These are phyloP conservation scores for Calocybe gangraenosa DNA, from an alignment of 768 basidiomycete species.

Conservation along the genomic window DNA sequence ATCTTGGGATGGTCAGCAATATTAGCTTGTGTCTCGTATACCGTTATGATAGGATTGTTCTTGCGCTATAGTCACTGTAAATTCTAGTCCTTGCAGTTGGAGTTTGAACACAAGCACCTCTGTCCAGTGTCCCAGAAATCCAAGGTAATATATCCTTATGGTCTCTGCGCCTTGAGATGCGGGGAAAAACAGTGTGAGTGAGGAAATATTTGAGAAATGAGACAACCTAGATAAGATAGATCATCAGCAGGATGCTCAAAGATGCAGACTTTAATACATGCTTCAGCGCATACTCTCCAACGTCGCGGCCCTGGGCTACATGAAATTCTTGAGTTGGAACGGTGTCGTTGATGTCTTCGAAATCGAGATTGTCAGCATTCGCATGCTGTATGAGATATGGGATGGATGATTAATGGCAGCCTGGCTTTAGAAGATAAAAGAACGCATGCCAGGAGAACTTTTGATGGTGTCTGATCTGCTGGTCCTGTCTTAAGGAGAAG, in stretches of 20 bases:
- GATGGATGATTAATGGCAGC: neutral
- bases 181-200: conserved; percentile 81
- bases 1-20: conserved; percentile 86
- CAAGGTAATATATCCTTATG: conserved; percentile 76
- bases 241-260: neutral
- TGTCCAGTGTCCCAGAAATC: conserved; percentile 79
- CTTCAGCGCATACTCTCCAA: conserved; percentile 87
- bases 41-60: conserved; percentile 71
- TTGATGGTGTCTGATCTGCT: conserved; percentile 68
- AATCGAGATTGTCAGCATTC: conserved; percentile 78
- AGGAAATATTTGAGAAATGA: conserved; percentile 81
- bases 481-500: conserved; percentile 85
- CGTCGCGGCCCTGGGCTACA: conserved; percentile 64
- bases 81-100: neutral
- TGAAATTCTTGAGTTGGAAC: conserved; percentile 70
- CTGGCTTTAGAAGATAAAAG: neutral
- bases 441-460: conserved; percentile 59
- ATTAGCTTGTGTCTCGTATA: conserved; percentile 87
- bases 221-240: conserved; percentile 50
- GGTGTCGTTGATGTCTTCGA: conserved; percentile 62
- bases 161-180: conserved; percentile 75
- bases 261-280: conserved; percentile 25
- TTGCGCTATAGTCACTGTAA: conserved; percentile 50
- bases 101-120: conserved; percentile 42
- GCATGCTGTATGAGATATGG: conserved; percentile 49